Conservation (phyloP, 139 green algal genomes). For the Coccomyxa sp. region DNA sequence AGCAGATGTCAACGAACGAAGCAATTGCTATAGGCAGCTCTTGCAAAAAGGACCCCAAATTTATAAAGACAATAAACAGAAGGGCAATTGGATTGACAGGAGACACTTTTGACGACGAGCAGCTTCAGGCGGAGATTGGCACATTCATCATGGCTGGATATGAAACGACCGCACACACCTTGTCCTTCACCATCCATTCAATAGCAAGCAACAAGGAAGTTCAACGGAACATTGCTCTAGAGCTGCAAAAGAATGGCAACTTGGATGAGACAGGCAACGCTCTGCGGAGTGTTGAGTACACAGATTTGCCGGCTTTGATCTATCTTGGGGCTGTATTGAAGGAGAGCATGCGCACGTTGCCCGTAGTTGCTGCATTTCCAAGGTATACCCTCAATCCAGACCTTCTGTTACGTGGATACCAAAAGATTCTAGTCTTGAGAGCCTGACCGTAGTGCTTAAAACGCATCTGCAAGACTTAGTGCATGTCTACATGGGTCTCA, state of each 20-base stretch:
- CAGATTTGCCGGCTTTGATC: slow-evolving; percentile 15
- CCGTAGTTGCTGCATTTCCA: slow-evolving; percentile 12
- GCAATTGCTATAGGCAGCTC: no score
- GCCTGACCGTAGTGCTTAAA: no score
- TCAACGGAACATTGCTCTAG: neutral
- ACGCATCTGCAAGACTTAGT: neutral
- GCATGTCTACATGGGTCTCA: no score
- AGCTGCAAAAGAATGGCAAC: slow-evolving; percentile 17
- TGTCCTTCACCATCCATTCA: slow-evolving; percentile 30
- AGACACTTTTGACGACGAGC: slow-evolving; percentile 2
- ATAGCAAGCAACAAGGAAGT: slow-evolving; percentile 26
- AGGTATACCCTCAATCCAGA: neutral
- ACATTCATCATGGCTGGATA: slow-evolving; percentile 23
- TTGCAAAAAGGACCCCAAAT: no score
- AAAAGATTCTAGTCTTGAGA: no score
- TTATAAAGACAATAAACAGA: no score
- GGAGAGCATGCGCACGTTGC: slow-evolving; percentile 39
- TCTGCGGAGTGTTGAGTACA: slow-evolving; percentile 3
- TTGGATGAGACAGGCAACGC: neutral
- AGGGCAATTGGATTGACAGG: no score
- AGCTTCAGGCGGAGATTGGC: slow-evolving; percentile 20
- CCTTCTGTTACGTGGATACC: neutral
- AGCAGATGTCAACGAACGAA: no score
- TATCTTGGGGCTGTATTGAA: slow-evolving; percentile 14
- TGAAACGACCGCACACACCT: slow-evolving; percentile 39